Percentiles rank a stretch among this genome's conserved stretches.
These are phyloP conservation scores for Phellopilus nigrolimitatus DNA, from an alignment of 1,284 basidiomycete genomes.

Conservation along the genomic window DNA sequence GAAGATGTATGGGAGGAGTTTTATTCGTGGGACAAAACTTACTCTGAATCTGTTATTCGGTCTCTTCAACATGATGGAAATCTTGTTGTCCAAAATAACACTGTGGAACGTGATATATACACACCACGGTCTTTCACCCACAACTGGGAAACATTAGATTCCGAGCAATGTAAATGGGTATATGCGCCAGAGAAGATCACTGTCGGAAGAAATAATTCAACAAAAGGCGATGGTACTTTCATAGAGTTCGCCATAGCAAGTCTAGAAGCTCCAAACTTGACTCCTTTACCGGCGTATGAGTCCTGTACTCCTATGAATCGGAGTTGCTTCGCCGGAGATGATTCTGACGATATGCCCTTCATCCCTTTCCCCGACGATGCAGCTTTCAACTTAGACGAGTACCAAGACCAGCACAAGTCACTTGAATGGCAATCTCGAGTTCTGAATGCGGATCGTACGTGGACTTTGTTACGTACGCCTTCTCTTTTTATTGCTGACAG, in stretches of 20 bases:
- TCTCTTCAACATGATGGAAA: slow-evolving; percentile 3
- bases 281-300: slow-evolving; percentile 42
- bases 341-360: slow-evolving; percentile 49
- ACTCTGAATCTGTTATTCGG: slow-evolving; percentile 4
- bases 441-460: slow-evolving; percentile 48
- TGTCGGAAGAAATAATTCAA: neutral
- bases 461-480: slow-evolving; percentile 15
- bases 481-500: slow-evolving; percentile 4
- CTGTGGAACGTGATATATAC: neutral
- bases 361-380: slow-evolving; percentile 55
- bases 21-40: slow-evolving; percentile 20
- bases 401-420: slow-evolving; percentile 38
- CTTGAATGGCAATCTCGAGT: slow-evolving; percentile 42
- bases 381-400: slow-evolving; percentile 36
- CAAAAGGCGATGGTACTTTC: neutral
- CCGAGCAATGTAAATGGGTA: neutral
- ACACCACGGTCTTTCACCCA: neutral
- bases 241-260: neutral
- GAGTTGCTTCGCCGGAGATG: slow-evolving; percentile 51
- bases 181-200: neutral
- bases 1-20: slow-evolving; percentile 22
- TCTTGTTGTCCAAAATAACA: neutral
- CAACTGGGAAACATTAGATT: neutral
- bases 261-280: slow-evolving; percentile 26
- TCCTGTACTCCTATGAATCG: slow-evolving; percentile 42